phyloP scores from a whole-genome alignment of 805 yeast species.

The Metschnikowia kofuensis region DNA sequence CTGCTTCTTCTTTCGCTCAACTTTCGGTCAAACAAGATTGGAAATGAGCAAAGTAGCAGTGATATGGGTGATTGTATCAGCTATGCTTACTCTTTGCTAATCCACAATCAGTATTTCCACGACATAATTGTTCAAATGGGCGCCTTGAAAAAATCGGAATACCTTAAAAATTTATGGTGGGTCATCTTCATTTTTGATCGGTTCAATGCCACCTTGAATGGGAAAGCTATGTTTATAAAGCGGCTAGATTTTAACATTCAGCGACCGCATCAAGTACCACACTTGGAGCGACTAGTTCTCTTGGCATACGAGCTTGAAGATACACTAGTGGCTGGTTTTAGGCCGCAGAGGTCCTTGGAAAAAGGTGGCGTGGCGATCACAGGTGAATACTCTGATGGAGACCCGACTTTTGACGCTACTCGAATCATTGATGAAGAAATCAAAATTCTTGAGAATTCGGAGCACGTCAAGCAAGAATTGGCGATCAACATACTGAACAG shows the following conservation, averaged over 20 bases:
- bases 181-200: conserved; percentile 20
- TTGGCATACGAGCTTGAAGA: conserved; percentile 18
- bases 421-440: conserved; percentile 11
- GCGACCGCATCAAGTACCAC: conserved; percentile 12
- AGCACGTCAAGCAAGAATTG: background rate
- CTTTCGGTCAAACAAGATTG: conserved; percentile 20
- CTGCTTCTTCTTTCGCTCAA: conserved; percentile 20
- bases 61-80: conserved; percentile 21
- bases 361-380: background rate
- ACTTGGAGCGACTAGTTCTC: conserved; percentile 12
- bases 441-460: conserved; percentile 3
- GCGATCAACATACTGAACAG: too few species aligned
- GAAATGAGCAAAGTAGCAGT: conserved; percentile 22
- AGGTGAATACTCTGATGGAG: conserved; percentile 12
- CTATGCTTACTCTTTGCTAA: conserved; percentile 18
- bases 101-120: conserved; percentile 20
- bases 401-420: conserved; percentile 13
- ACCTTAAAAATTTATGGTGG: conserved; percentile 21
- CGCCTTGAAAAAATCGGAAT: conserved; percentile 12
- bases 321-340: conserved; percentile 14
- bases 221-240: conserved; percentile 17
- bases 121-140: conserved; percentile 10
- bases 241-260: conserved; percentile 17
- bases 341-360: conserved; percentile 10
- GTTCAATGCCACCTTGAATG: conserved; percentile 16